These are phyloP conservation scores for Agapanthus africanus DNA, from an alignment of 106 monocot genomes.

Conservation along the genomic window DNA sequence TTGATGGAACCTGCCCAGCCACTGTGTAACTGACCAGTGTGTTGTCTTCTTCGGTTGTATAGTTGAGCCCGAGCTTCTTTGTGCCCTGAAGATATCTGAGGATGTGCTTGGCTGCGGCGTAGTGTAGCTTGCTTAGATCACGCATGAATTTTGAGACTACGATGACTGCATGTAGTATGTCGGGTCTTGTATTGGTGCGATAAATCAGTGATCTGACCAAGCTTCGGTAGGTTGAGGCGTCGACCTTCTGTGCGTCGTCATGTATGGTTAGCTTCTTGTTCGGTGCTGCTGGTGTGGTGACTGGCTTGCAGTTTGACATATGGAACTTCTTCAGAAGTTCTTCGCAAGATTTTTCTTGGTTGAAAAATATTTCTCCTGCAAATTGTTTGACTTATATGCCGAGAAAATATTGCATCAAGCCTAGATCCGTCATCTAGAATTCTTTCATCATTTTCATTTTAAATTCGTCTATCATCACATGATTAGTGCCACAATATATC, in stretches of 20 bases:
- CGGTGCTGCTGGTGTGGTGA: not conserved
- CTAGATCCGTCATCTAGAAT: conserved; percentile 6
- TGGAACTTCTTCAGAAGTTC: not conserved
- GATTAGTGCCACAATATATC: not conserved
- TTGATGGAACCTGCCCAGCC: conserved; percentile 11
- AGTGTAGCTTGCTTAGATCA: not conserved
- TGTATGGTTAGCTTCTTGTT: not conserved
- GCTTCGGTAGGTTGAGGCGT: not conserved
- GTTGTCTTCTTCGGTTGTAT: not conserved
- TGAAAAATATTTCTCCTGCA: not conserved
- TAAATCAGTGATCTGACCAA: not conserved
- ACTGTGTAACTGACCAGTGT: not conserved
- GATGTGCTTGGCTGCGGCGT: not conserved
- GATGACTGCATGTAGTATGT: not conserved
- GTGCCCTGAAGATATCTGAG: conserved; percentile 7
- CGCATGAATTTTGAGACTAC: conserved; percentile 6
- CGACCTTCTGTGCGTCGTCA: not conserved
- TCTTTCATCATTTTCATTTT: not conserved
- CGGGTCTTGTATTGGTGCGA: conserved; percentile 2
- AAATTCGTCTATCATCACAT: not conserved
- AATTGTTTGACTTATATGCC: conserved; percentile 2
- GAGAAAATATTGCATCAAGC: conserved; percentile 5
- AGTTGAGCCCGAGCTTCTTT: not conserved
- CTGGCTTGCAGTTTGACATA: conserved; percentile 3
- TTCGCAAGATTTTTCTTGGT: not conserved